phyloP scores from a whole-genome alignment of 176 grass and related monocot genomes.

The Oryza meridionalis region DNA sequence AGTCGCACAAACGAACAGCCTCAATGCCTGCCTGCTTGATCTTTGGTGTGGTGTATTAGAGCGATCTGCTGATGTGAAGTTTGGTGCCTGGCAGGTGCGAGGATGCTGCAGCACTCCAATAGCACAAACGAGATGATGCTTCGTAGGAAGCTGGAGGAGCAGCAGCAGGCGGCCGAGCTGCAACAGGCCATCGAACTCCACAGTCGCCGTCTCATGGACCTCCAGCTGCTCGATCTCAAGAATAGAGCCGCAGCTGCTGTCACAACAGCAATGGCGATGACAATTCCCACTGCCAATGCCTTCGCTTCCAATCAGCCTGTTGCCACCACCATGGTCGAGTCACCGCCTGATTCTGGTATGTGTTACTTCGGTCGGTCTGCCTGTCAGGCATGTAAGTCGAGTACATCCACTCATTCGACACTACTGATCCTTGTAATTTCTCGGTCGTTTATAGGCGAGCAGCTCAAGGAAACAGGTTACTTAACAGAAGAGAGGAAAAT shows the following conservation, averaged over 20 bases:
- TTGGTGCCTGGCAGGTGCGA: constrained; percentile 46
- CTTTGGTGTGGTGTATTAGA: background rate
- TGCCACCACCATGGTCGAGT: constrained; percentile 22
- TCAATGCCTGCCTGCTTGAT: constrained; percentile 3
- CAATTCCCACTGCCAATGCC: constrained; percentile 5
- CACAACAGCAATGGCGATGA: background rate
- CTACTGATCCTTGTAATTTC: constrained; percentile 28
- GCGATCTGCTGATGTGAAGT: background rate
- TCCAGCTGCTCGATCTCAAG: constrained; percentile 73
- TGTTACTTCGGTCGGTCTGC: rapidly evolving
- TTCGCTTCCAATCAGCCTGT: constrained; percentile 21
- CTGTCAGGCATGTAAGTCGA: background rate
- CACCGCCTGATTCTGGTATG: constrained; percentile 40
- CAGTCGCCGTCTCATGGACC: constrained; percentile 64
- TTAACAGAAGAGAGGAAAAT: constrained; percentile 38
- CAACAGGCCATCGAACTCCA: constrained; percentile 86
- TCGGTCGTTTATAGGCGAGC: constrained; percentile 51
- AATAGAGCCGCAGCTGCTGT: constrained; percentile 24
- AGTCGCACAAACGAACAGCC: too few species aligned
- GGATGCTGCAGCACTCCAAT: constrained; percentile 75
- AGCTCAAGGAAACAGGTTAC: constrained; percentile 27
- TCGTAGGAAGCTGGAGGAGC: constrained; percentile 78
- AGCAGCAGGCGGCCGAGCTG: constrained; percentile 77
- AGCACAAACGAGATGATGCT: constrained; percentile 64
- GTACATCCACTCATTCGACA: background rate